Evolutionary conservation across 176 grass and related monocot species (phyloP), one percentile per base, ranked within the genome.

Genomic region (Elymus sibiricus): DNA sequence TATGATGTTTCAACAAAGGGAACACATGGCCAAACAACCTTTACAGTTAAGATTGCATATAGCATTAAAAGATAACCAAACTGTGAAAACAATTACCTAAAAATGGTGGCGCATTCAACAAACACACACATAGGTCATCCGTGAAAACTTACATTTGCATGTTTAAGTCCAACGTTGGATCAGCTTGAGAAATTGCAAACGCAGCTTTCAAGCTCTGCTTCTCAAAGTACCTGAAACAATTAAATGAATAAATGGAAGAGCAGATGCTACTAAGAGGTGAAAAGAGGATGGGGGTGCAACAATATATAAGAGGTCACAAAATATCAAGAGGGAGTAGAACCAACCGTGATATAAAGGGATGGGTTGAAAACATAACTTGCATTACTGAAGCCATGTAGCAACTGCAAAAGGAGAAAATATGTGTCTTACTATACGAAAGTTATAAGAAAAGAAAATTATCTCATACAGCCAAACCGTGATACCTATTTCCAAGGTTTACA

Each of bases 351-450:
- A 94, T 85, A 78, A 99, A 96, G 77, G 94, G 86, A 90, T 77
- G 71, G 75, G 82, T 96, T 77, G 92, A 91, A 87, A 94, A 96
- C 88, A 96, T 91, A 53, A 96, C 97, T 94, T 99, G 97, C 88
- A 99, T 96, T 79, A 92, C 59, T 74, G 97, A 99, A 84, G 97
- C 94, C 92, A 99, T 99, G 85, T 99, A 99, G 70, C 97, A 99
- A 82, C 94, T 96, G 88, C 53, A 76, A 76, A 76, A 49, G 83
- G 35, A 5, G 63, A 0, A 5, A 77, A 58, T 6, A 62, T 67
- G 44, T 28, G 27, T 40, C 40, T 74, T 85, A 75, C 64, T 29
- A 76, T 65, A 55, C 15, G 64, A 4, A 70, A 71, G 78, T 70
- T 71, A 72, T 84, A 6, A 88, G 19, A 83, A 70, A 17, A 86